Evolutionary conservation across 148 eudicot genomes (phyloP).

Genomic region (Limonium bicolor): DNA sequence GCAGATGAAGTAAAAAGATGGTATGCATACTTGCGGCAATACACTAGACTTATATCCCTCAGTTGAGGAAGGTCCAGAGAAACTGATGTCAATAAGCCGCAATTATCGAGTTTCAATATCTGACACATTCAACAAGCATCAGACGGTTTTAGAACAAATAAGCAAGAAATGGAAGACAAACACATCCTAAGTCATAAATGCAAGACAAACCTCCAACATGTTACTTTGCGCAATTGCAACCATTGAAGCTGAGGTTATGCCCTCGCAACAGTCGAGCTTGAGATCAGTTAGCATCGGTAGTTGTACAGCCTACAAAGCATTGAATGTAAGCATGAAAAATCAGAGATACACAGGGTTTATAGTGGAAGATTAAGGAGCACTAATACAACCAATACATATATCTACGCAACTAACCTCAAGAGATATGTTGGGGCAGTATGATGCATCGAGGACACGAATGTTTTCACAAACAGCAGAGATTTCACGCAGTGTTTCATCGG

Average conservation of each 20-base stretch:
- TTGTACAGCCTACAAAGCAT: conserved; percentile 29
- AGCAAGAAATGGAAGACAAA: too few species aligned
- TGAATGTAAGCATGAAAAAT: background rate
- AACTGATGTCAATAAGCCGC: conserved; percentile 45
- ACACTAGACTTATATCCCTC: conserved; percentile 45
- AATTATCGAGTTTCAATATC: conserved; percentile 62
- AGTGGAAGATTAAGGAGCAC: too few species aligned
- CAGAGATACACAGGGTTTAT: conserved; percentile 2
- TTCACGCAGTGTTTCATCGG: conserved; percentile 52
- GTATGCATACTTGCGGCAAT: conserved; percentile 47
- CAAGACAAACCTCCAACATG: conserved; percentile 36
- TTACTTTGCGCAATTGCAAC: conserved; percentile 36
- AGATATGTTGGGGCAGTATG: conserved; percentile 54
- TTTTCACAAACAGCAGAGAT: conserved; percentile 27
- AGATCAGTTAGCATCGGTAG: conserved; percentile 50
- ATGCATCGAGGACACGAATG: conserved; percentile 48
- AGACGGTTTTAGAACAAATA: too few species aligned
- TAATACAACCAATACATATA: too few species aligned
- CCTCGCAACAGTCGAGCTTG: conserved; percentile 55
- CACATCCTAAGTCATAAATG: background rate
- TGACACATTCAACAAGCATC: conserved; percentile 5
- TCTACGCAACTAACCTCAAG: conserved; percentile 44
- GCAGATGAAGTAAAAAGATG: background rate
- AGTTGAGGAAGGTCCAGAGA: conserved; percentile 48
- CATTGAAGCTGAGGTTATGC: conserved; percentile 61